phyloP scores from a whole-genome alignment of 129 eudicot species.

The Sambucus nigra region DNA sequence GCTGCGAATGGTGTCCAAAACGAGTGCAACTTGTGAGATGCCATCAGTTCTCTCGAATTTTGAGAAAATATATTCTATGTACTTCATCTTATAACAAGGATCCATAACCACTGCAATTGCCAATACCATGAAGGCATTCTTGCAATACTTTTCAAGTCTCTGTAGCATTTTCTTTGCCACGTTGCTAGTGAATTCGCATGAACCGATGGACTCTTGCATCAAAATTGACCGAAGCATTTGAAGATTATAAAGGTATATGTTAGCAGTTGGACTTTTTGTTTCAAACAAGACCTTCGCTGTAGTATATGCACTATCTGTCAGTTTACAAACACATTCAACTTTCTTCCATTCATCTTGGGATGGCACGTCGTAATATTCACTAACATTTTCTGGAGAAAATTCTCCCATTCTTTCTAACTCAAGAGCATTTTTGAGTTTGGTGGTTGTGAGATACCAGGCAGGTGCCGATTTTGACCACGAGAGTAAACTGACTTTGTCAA shows the following conservation, averaged over 20 bases:
- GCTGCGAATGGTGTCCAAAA: slow-evolving; percentile 13
- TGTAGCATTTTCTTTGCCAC: slow-evolving; percentile 12
- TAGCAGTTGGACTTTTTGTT: slow-evolving; percentile 12
- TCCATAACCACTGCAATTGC: slow-evolving; percentile 23
- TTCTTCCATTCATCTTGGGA: slow-evolving; percentile 22
- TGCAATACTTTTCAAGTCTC: slow-evolving; percentile 11
- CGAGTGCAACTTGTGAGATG: background rate
- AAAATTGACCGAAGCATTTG: slow-evolving; percentile 13
- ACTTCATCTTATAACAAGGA: slow-evolving; percentile 27
- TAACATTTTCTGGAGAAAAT: background rate
- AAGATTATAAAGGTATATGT: slow-evolving; percentile 15
- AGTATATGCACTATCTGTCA: slow-evolving; percentile 13
- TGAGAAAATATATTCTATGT: slow-evolving; percentile 6
- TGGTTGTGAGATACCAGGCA: slow-evolving; percentile 11
- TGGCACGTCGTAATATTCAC: slow-evolving; percentile 5
- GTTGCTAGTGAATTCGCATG: slow-evolving; percentile 3
- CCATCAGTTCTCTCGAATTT: slow-evolving; percentile 6
- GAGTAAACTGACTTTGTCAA: slow-evolving; percentile 3
- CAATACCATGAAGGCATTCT: slow-evolving; percentile 11
- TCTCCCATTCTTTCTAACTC: slow-evolving; percentile 8
- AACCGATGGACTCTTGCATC: slow-evolving; percentile 4
- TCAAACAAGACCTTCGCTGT: slow-evolving; percentile 4
- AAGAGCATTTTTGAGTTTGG: slow-evolving; percentile 13
- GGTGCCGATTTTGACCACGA: slow-evolving; percentile 6
- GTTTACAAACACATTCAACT: slow-evolving; percentile 17